Evolutionary conservation across 2,329 filamentous ascomycete species (phyloP), one percentile per base, ranked within the genome.

Genomic region (Coccinonectria pachysandricola): DNA sequence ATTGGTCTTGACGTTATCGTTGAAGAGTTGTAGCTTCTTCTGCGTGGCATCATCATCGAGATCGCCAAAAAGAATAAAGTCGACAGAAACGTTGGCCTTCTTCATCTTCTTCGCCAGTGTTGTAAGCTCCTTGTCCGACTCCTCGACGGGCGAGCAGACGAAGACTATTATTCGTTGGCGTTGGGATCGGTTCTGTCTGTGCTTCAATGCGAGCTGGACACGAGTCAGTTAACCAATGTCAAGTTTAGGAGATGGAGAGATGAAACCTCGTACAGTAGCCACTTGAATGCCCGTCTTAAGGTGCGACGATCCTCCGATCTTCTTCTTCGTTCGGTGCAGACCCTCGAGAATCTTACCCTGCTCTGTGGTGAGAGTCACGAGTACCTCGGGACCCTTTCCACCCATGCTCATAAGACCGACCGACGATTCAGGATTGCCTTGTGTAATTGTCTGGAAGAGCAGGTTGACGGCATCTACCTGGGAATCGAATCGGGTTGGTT

Each of bases 381-480:
- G 74, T 39, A 98, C 88, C 62, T 96, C 88, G 24, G 91, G 91
- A n/a, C 86, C 87, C 52, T 84, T 88, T 49, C 88, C 91, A 39
- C 85, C 91, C 88, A 96, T 96, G 60, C 85, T 94, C 87, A 98
- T 95, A 39, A 98, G 67, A 27, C 92, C 91, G 40, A 98, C 91
- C 8, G 87, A 92, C 6, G 88, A 96, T 62, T 98, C 91, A 16
- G 91, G 86, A 57, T 98, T 95, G 44, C 80, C 81, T 61, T 86
- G 79, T 44, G 87, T 94, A 59, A 98, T 94, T 51, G 81, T 84
- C 53, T 87, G 85, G 66, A 96, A 96, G 50, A 96, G 79, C 49
- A 95, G 78, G 59, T 83, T 91, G 49, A 93, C 85, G 30, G 88
- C 87, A 59, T 98, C 91, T 45, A 84, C 72, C 69, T 98, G 91